Evolutionary conservation across 805 yeast species (phyloP).

Genomic region (Scheffersomyces amazonensis): DNA sequence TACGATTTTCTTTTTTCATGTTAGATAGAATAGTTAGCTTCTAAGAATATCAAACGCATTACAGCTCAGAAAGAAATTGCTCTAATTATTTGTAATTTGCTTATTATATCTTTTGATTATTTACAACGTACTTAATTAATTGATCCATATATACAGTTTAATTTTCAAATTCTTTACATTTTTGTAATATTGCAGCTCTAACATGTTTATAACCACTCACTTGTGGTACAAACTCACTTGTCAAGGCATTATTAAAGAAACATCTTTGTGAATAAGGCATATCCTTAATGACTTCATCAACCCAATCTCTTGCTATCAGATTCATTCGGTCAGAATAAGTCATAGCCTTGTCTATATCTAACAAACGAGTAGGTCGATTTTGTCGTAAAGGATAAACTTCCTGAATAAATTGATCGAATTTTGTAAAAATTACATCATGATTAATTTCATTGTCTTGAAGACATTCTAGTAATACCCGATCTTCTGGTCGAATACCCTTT

Average conservation of each 20-base stretch:
- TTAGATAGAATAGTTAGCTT: conserved; percentile 1
- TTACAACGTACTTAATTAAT: too few relatives aligned
- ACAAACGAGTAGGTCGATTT: too few relatives aligned
- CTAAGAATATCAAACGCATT: too few relatives aligned
- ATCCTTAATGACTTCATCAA: conserved; percentile 35
- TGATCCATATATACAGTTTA: too few relatives aligned
- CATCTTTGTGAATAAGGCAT: conserved; percentile 33
- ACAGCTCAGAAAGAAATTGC: too few relatives aligned
- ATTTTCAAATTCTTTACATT: conserved; percentile 35
- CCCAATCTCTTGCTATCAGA: too few relatives aligned
- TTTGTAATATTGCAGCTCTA: conserved; percentile 47
- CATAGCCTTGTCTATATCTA: too few relatives aligned
- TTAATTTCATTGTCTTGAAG: conserved; percentile 56
- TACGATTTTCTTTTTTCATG: neutral
- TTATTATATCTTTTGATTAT: too few relatives aligned
- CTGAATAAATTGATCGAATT: too few relatives aligned
- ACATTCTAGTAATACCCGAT: conserved; percentile 48
- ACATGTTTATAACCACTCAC: conserved; percentile 55
- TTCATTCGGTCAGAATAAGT: too few relatives aligned
- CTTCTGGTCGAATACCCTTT: conserved; percentile 59
- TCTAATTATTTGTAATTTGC: too few relatives aligned
- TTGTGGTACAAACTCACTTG: conserved; percentile 25
- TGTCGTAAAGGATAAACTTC: too few relatives aligned
- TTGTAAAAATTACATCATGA: conserved; percentile 75
- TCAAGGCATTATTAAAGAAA: conserved; percentile 51